Percentiles rank a stretch among this genome's conserved stretches.
Evolutionary conservation across 108 stramenopile genomes (phyloP).

Genomic region (Fistulifera pelliculosa): DNA sequence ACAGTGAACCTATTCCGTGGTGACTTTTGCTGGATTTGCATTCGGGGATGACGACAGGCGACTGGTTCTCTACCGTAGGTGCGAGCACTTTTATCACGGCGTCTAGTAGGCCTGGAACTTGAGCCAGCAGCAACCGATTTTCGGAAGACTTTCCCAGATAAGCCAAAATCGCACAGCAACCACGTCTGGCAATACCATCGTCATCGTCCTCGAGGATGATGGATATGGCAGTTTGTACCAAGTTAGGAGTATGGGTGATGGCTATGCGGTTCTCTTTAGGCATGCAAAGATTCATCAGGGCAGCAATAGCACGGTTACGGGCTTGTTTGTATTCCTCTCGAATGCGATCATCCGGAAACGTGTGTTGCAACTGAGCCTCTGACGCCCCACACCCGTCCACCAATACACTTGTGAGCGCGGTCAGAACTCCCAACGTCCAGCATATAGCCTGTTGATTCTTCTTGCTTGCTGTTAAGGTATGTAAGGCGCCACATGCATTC

Average conservation of each 20-base stretch:
- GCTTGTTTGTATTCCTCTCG: constrained; percentile 49
- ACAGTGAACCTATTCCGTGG: not conserved
- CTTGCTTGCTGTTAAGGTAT: constrained; percentile 52
- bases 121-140: constrained; percentile 45
- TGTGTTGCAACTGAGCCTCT: constrained; percentile 19
- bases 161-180: constrained; percentile 50
- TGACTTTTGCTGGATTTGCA: not conserved
- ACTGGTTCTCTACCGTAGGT: constrained; percentile 6
- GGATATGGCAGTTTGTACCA: constrained; percentile 39
- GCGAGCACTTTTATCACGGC: constrained; percentile 41
- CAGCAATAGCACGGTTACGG: constrained; percentile 43
- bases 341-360: constrained; percentile 26
- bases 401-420: constrained; percentile 57
- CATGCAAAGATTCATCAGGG: constrained; percentile 45
- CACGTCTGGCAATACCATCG: constrained; percentile 41
- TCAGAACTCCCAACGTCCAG: constrained; percentile 68
- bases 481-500: constrained; percentile 80
- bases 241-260: constrained; percentile 51
- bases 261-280: constrained; percentile 61
- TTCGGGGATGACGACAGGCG: not conserved
- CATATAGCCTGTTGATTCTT: constrained; percentile 52
- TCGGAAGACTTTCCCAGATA: constrained; percentile 56
- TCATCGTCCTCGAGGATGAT: constrained; percentile 36
- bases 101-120: constrained; percentile 51
- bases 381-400: constrained; percentile 21